Evolutionary conservation across 1,284 basidiomycete genomes (phyloP).

Genomic region (Papiliotrema flavescens): DNA sequence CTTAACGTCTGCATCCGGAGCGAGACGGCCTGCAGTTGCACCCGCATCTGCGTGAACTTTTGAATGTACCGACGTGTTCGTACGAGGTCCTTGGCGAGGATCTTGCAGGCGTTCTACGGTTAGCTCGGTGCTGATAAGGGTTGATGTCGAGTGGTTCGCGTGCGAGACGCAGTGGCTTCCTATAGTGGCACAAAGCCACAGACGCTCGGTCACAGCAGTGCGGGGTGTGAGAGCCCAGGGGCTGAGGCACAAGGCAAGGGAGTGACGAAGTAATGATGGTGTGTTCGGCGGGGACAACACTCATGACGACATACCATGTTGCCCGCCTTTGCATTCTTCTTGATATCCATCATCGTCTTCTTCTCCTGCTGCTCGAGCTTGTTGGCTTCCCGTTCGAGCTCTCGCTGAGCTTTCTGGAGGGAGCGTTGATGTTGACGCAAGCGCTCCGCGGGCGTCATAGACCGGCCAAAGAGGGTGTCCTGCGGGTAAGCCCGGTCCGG

Average conservation of each 20-base stretch:
- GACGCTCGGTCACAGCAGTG: too few relatives aligned
- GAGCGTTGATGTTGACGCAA: slow-evolving; percentile 93
- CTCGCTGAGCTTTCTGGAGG: slow-evolving; percentile 92
- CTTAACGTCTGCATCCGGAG: slow-evolving; percentile 93
- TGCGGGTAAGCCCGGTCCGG: slow-evolving; percentile 36
- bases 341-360: slow-evolving; percentile 90
- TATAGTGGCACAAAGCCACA: too few relatives aligned
- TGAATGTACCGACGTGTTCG: slow-evolving; percentile 91
- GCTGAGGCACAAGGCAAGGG: too few relatives aligned
- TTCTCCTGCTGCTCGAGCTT: slow-evolving; percentile 96
- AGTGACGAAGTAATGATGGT: not conserved
- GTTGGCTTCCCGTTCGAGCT: slow-evolving; percentile 88
- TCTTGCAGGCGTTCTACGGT: slow-evolving; percentile 90
- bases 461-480: slow-evolving; percentile 92
- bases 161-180: not conserved
- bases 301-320: slow-evolving; percentile 69
- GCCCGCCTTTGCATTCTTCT: slow-evolving; percentile 90
- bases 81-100: slow-evolving; percentile 98
- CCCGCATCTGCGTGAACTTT: slow-evolving; percentile 99
- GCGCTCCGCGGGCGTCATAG: slow-evolving; percentile 91
- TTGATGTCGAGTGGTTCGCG: not conserved
- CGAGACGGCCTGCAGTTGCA: slow-evolving; percentile 93
- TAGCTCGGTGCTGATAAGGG: not conserved
- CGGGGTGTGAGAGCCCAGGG: too few relatives aligned
- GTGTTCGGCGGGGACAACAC: not conserved